Percentiles rank a stretch among this genome's conserved stretches.
phyloP scores from a whole-genome alignment of 805 yeast species.

The Candida quercuum region DNA sequence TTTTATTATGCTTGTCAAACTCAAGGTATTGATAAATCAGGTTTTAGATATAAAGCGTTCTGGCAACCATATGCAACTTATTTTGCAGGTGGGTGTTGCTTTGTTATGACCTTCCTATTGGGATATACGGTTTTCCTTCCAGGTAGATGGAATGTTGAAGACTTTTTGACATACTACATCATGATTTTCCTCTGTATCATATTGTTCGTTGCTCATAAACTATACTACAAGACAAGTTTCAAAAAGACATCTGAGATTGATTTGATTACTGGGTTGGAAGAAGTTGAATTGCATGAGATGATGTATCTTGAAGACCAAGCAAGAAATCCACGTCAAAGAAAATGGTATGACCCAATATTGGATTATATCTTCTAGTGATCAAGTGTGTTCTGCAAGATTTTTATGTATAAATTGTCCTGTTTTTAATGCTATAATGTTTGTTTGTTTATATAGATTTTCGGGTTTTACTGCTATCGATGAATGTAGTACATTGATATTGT shows the following conservation, averaged over 20 bases:
- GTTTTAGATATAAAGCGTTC: constrained; percentile 45
- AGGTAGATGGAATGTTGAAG: constrained; percentile 51
- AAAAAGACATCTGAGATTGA: constrained; percentile 41
- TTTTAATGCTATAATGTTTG: too few relatives aligned
- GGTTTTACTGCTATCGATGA: too few relatives aligned
- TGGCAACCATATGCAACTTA: constrained; percentile 50
- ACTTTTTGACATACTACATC: constrained; percentile 60
- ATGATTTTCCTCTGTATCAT: constrained; percentile 54
- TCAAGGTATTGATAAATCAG: constrained; percentile 36
- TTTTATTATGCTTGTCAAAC: constrained; percentile 51
- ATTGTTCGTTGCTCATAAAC: constrained; percentile 42
- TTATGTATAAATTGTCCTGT: too few relatives aligned
- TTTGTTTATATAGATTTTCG: too few relatives aligned
- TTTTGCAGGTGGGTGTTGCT: constrained; percentile 42
- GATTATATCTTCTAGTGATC: too few relatives aligned
- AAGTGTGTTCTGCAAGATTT: too few relatives aligned
- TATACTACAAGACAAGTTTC: constrained; percentile 37
- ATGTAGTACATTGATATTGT: too few relatives aligned
- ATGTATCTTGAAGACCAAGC: constrained; percentile 1
- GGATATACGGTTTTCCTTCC: constrained; percentile 67
- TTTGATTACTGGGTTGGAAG: constrained; percentile 43
- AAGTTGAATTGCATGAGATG: constrained; percentile 50
- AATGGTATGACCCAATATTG: too few relatives aligned
- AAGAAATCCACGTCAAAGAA: too few relatives aligned
- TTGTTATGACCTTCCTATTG: constrained; percentile 41